Conservation (phyloP, 2,329 filamentous ascomycete species). For the Alternaria metachromatica region DNA sequence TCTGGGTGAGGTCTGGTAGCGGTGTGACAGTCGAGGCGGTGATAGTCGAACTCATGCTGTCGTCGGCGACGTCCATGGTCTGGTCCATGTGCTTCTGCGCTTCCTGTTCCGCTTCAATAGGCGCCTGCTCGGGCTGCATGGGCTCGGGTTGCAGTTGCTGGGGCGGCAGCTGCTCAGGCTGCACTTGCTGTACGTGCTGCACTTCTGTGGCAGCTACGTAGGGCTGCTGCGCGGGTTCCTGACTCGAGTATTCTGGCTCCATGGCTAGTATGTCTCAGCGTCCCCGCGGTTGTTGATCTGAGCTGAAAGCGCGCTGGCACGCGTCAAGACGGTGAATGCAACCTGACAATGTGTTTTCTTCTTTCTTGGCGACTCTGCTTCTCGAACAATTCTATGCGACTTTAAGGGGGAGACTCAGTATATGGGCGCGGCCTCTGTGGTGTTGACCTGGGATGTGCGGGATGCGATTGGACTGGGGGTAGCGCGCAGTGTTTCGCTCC, state of each 20-base stretch:
- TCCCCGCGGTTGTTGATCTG: slow-evolving; percentile 25
- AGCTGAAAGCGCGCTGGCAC: slow-evolving; percentile 29
- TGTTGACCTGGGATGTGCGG: slow-evolving; percentile 25
- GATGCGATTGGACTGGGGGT: slow-evolving; percentile 17
- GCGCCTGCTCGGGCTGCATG: slow-evolving; percentile 2
- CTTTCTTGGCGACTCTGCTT: not conserved
- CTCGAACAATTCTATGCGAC: not conserved
- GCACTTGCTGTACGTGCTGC: slow-evolving; percentile 9
- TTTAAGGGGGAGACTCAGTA: not conserved
- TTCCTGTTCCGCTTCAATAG: slow-evolving; percentile 22
- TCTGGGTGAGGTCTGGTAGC: slow-evolving; percentile 48
- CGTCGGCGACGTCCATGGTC: slow-evolving; percentile 50
- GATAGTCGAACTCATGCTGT: slow-evolving; percentile 57
- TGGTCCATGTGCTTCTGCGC: slow-evolving; percentile 45
- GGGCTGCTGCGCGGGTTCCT: slow-evolving; percentile 14
- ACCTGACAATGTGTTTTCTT: not conserved
- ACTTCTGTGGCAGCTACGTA: slow-evolving; percentile 21
- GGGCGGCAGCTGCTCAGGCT: slow-evolving; percentile 28
- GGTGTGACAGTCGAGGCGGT: slow-evolving; percentile 49
- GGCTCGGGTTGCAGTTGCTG: slow-evolving; percentile 33
- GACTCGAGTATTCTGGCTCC: slow-evolving; percentile 13
- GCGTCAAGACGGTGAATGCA: slow-evolving; percentile 29
- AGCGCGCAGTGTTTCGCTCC: slow-evolving; percentile 9
- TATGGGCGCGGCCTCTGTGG: slow-evolving; percentile 3
- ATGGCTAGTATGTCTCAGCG: slow-evolving; percentile 14